A percentile compares a stretch with the other conserved stretches of the same genome.
Evolutionary conservation across 345 rosid species (phyloP).

Genomic region (Boechera divaricarpa): DNA sequence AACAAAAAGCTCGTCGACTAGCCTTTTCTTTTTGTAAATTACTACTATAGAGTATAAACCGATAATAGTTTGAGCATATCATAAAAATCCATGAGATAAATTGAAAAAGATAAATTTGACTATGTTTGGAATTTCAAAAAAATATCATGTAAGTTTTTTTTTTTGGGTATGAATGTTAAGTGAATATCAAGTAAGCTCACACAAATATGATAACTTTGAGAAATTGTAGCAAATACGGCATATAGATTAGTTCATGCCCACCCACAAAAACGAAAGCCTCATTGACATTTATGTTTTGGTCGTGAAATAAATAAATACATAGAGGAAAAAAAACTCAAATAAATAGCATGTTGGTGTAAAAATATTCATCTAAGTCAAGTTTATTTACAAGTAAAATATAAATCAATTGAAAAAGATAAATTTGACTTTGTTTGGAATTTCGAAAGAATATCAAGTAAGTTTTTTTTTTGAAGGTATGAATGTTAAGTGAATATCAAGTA

Average conservation of each 20-base stretch:
- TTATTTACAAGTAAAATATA: background rate
- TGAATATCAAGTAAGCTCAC: too few relatives aligned
- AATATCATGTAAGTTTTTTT: background rate
- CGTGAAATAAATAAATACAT: background rate
- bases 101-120: too few relatives aligned
- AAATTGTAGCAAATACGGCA: too few relatives aligned
- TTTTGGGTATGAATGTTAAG: too few relatives aligned
- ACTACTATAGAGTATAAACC: too few relatives aligned
- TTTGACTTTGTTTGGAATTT: background rate
- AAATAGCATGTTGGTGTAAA: slow-evolving; percentile 8
- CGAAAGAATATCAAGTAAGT: background rate
- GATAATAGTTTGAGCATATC: background rate
- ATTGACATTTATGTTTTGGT: slow-evolving; percentile 19
- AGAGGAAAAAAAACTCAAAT: background rate
- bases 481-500: too few relatives aligned
- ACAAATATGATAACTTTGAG: too few relatives aligned
- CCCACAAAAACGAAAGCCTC: slow-evolving; percentile 33
- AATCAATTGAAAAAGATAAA: too few relatives aligned
- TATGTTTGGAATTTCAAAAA: background rate
- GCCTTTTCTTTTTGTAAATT: too few relatives aligned
- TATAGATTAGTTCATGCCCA: slow-evolving; percentile 20
- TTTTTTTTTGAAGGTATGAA: too few relatives aligned
- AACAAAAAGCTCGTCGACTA: too few relatives aligned
- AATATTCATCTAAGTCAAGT: background rate
- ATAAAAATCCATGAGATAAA: too few relatives aligned